Evolutionary conservation across 306 rosid genomes (phyloP).

Genomic region (Medicago arabica): DNA sequence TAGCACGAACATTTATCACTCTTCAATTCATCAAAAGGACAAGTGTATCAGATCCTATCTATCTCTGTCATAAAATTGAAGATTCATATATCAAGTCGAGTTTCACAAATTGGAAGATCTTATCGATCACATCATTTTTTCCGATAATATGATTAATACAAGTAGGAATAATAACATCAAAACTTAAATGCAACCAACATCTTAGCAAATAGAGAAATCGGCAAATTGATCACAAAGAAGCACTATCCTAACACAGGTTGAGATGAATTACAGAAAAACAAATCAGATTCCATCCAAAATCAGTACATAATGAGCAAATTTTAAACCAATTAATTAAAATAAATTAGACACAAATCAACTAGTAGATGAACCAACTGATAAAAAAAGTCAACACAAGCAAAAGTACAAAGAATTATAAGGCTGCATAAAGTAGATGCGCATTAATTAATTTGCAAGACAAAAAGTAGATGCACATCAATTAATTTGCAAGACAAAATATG

Average conservation of each 20-base stretch:
- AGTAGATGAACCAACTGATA: slow-evolving; percentile 6
- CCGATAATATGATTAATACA: no score
- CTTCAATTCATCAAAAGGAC: slow-evolving; percentile 57
- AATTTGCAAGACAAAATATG: slow-evolving; percentile 4
- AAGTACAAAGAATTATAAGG: slow-evolving; percentile 16
- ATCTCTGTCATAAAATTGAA: slow-evolving; percentile 53
- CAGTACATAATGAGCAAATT: not conserved
- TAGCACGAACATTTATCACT: slow-evolving; percentile 64
- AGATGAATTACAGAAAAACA: not conserved
- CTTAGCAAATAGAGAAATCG: slow-evolving; percentile 20
- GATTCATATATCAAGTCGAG: slow-evolving; percentile 33
- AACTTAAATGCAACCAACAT: not conserved
- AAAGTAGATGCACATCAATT: not conserved
- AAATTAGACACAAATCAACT: not conserved
- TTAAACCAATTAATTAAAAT: slow-evolving; percentile 10
- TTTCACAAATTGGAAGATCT: not conserved
- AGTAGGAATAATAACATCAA: not conserved
- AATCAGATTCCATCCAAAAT: slow-evolving; percentile 7
- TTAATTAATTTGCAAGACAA: slow-evolving; percentile 10
- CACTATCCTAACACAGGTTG: not conserved
- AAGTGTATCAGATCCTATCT: slow-evolving; percentile 41
- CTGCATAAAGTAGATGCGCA: slow-evolving; percentile 19
- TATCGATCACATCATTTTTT: no score
- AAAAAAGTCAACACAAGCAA: slow-evolving; percentile 38
- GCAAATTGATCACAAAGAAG: slow-evolving; percentile 4